Evolutionary conservation across 2,329 filamentous ascomycete genomes (phyloP), one percentile per base, ranked within the genome.

Genomic region (Ophiostoma pallidulum): DNA sequence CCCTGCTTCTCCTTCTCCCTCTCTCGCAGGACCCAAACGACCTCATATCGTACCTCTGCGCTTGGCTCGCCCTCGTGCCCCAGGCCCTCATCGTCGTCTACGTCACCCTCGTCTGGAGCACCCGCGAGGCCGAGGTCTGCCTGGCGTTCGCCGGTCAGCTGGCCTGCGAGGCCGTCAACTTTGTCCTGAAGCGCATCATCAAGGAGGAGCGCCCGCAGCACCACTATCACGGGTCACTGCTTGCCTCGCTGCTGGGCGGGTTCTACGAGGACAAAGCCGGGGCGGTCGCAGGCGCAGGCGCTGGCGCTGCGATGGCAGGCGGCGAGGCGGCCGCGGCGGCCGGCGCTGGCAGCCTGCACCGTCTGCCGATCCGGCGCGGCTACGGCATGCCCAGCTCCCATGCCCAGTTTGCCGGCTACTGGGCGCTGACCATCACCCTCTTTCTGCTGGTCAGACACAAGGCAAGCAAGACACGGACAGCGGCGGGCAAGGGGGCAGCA

Each of bases 331-430:
- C 13, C 20, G 19, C 19, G 38, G 20, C n/a, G 26, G 39, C 33
- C 48, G n/a, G n/a, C n/a, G n/a, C n/a, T n/a, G n/a, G n/a, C n/a
- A n/a, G n/a, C n/a, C n/a, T n/a, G n/a, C n/a, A 37, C 4, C 48
- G 37, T 4, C 41, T 47, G 26, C 51, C 50, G 5, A 40, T 52
- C 28, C 52, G 41, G 16, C 41, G 45, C 18, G 92, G 92, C 54
- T 98, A 98, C 62, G 94, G 92, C 58, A 98, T 98, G 94, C 92
- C 92, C 45, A 75, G 71, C 54, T 96, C 90, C 32, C 92, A 98
- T 67, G 86, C 92, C 8, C 92, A 98, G 69, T 98, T 96, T 63
- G 85, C 91, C 52, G 77, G 84, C 48, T 98, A 88, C 71, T 97
- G 95, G 75, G 84, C 87, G 49, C 69, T 94, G 49, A 92, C 86